A percentile compares a stretch with the other conserved stretches of the same genome.
phyloP scores from a whole-genome alignment of 371 early-diverging fungal genomes.

The Entomophthora muscae region DNA sequence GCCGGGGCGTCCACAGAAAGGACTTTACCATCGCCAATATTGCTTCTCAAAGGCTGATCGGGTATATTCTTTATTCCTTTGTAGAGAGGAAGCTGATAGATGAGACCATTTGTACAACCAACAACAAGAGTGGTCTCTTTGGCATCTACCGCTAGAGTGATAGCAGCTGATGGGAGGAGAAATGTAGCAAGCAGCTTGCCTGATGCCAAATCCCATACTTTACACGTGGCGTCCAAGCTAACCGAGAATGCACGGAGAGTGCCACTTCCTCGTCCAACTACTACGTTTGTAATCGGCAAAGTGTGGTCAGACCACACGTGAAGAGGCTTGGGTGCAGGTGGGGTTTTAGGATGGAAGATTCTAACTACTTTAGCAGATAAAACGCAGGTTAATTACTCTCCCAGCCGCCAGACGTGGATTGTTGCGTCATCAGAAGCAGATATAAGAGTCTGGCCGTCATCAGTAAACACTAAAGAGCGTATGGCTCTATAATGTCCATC shows the following conservation, averaged over 20 bases:
- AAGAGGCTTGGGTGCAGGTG: constrained; percentile 37
- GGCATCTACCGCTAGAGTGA: constrained; percentile 46
- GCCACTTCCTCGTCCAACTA: constrained; percentile 27
- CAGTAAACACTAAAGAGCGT: constrained; percentile 43
- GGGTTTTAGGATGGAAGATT: constrained; percentile 18
- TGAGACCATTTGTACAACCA: constrained; percentile 25
- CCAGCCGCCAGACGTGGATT: constrained; percentile 63
- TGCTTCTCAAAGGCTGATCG: neutral
- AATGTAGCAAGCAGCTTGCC: constrained; percentile 64
- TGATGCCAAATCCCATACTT: constrained; percentile 56
- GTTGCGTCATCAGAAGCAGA: constrained; percentile 78
- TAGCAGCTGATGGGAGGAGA: constrained; percentile 55
- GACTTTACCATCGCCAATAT: neutral
- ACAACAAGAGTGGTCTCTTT: constrained; percentile 59
- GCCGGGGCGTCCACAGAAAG: neutral
- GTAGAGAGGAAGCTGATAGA: constrained; percentile 50
- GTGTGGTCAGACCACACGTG: constrained; percentile 75
- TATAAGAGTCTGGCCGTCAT: constrained; percentile 52
- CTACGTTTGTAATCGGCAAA: constrained; percentile 62
- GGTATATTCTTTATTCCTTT: constrained; percentile 2
- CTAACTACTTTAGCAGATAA: constrained; percentile 9
- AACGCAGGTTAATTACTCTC: constrained; percentile 14
- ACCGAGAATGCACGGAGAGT: constrained; percentile 47
- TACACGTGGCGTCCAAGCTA: constrained; percentile 69
- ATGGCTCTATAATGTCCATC: constrained; percentile 84